Percentiles rank a stretch among this genome's conserved stretches.
phyloP scores from a whole-genome alignment of 2,329 filamentous ascomycete species.

The Aspergillus sergii region DNA sequence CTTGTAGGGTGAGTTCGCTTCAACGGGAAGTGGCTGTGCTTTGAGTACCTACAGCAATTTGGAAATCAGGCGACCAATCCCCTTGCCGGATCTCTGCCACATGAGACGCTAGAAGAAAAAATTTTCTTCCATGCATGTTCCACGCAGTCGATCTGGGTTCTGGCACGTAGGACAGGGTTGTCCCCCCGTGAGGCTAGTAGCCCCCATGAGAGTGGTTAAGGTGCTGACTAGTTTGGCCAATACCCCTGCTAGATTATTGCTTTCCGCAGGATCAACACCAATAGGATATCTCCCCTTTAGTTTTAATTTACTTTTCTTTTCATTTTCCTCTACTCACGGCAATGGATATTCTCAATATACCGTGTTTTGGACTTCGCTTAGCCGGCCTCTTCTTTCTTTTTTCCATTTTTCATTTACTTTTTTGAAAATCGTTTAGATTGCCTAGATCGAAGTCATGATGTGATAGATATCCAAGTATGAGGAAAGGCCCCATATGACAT shows the following conservation, averaged over 20 bases:
- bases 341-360: not conserved
- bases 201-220: constrained; percentile 9
- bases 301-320: not conserved
- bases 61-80: constrained; percentile 3
- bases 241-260: constrained; percentile 6
- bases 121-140: constrained; percentile 13
- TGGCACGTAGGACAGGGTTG: not conserved
- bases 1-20: not conserved
- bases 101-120: constrained; percentile 9
- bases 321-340: not conserved
- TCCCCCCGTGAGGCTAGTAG: not conserved
- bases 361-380: not conserved
- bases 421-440: not conserved
- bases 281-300: not conserved
- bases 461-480: not conserved
- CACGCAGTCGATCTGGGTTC: not conserved
- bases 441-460: constrained; percentile 1
- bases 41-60: not conserved
- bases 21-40: constrained; percentile 14
- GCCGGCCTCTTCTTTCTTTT: too few relatives aligned
- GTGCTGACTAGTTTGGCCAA: constrained; percentile 10
- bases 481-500: constrained; percentile 4
- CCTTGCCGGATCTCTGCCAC: not conserved
- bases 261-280: not conserved
- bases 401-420: not conserved